Evolutionary conservation across 225 moss, liverwort and hornwort genomes (phyloP).

Genomic region (Climacium dendroides): DNA sequence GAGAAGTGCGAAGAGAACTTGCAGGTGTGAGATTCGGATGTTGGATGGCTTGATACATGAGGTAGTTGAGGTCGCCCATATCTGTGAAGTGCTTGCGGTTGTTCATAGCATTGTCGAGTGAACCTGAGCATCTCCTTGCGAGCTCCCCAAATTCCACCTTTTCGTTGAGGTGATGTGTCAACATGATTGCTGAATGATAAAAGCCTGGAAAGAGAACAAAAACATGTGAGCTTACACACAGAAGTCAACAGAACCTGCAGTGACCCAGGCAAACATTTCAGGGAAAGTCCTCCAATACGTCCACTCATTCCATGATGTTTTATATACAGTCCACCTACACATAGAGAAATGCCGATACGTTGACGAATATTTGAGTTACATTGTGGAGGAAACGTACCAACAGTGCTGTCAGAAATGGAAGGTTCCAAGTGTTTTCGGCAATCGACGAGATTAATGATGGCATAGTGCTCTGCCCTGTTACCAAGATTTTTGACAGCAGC

Average conservation of each 20-base stretch:
- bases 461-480: constrained; percentile 67
- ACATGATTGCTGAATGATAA: constrained; percentile 87
- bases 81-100: constrained; percentile 96
- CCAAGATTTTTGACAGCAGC: constrained; percentile 62
- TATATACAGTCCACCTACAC: neutral
- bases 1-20: constrained; percentile 79
- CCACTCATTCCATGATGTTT: neutral
- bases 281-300: neutral
- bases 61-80: constrained; percentile 94
- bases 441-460: constrained; percentile 66
- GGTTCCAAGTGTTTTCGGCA: constrained; percentile 62
- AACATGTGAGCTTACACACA: neutral
- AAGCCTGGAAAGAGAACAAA: constrained; percentile 39
- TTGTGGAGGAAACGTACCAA: constrained; percentile 37
- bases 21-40: constrained; percentile 80
- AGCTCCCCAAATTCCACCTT: constrained; percentile 75
- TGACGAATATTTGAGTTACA: neutral
- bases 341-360: neutral
- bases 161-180: constrained; percentile 75
- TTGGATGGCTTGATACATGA: constrained; percentile 85
- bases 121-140: constrained; percentile 51
- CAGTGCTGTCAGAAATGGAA: constrained; percentile 47
- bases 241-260: neutral
- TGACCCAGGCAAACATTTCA: neutral
- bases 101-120: constrained; percentile 60